Percentiles rank a stretch among this genome's conserved stretches.
phyloP scores from a whole-genome alignment of 1,284 basidiomycete genomes.

The Gomphus bonarii region DNA sequence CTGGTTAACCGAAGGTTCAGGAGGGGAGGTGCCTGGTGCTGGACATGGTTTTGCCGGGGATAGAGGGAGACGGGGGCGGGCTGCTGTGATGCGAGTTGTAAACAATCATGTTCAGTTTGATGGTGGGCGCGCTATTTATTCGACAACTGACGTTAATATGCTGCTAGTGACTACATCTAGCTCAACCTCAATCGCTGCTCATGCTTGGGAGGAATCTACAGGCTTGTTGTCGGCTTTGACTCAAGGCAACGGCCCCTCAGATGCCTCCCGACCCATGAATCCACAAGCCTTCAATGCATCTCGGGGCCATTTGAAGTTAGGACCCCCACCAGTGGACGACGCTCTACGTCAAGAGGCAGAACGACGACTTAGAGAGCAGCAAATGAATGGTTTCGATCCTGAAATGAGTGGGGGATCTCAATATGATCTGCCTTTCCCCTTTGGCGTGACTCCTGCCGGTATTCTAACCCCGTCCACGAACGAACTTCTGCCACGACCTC shows the following conservation, averaged over 20 bases:
- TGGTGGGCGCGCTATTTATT: conserved; percentile 39
- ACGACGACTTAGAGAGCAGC: conserved; percentile 61
- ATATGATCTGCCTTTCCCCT: conserved; percentile 47
- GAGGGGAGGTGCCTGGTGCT: conserved; percentile 73
- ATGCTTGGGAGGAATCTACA: conserved; percentile 73
- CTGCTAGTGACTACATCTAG: conserved; percentile 57
- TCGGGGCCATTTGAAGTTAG: conserved; percentile 74
- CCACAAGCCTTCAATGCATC: conserved; percentile 66
- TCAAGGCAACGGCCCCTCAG: conserved; percentile 35
- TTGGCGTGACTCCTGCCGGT: conserved; percentile 39
- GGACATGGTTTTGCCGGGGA: conserved; percentile 80
- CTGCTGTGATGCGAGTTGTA: conserved; percentile 86
- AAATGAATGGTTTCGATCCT: conserved; percentile 43
- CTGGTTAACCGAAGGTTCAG: conserved; percentile 92
- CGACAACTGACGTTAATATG: conserved; percentile 18
- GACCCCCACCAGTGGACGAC: conserved; percentile 66
- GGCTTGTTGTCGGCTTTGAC: conserved; percentile 72
- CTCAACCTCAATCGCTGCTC: conserved; percentile 48
- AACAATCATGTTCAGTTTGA: conserved; percentile 91
- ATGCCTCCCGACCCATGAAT: conserved; percentile 29
- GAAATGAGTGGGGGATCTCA: conserved; percentile 35
- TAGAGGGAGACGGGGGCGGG: conserved; percentile 65
- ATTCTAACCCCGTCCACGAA: conserved; percentile 52
- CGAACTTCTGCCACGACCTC: conserved; percentile 69
- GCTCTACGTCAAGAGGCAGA: conserved; percentile 74